A percentile compares a stretch with the other conserved stretches of the same genome.
phyloP scores from a whole-genome alignment of 2,329 filamentous ascomycete genomes.

The Monosporascus sp. region DNA sequence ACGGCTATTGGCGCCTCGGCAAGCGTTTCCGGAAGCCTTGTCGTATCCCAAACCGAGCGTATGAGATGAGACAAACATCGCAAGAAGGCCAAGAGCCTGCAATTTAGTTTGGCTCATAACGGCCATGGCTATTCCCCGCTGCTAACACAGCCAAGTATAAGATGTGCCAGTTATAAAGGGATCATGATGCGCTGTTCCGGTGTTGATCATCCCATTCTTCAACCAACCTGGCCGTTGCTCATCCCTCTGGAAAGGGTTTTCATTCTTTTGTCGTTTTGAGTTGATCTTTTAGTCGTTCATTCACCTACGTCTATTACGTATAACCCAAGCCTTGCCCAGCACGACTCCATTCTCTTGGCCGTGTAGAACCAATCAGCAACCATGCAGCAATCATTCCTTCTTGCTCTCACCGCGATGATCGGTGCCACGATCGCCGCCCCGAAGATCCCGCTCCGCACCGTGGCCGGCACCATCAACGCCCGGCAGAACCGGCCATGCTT shows the following conservation, averaged over 20 bases:
- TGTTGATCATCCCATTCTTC: not conserved
- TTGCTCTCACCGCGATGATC: not conserved
- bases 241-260: not conserved
- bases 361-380: not conserved
- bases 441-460: not conserved
- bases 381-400: not conserved
- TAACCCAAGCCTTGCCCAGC: too few relatives aligned
- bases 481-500: constrained; percentile 38
- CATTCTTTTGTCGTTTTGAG: not conserved
- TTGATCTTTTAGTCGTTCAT: not conserved
- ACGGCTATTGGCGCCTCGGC: not conserved
- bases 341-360: too few relatives aligned
- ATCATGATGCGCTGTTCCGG: not conserved
- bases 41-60: not conserved
- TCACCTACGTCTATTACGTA: not conserved
- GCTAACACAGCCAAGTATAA: not conserved
- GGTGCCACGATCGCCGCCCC: not conserved
- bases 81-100: not conserved
- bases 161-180: not conserved
- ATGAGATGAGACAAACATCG: too few relatives aligned
- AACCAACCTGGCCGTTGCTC: not conserved
- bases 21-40: not conserved
- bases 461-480: too few relatives aligned
- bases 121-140: not conserved
- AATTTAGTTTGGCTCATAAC: not conserved